Base-by-base conservation (phyloP, 108 stramenopile genomes). In the Cyclotella sp. region DNA sequence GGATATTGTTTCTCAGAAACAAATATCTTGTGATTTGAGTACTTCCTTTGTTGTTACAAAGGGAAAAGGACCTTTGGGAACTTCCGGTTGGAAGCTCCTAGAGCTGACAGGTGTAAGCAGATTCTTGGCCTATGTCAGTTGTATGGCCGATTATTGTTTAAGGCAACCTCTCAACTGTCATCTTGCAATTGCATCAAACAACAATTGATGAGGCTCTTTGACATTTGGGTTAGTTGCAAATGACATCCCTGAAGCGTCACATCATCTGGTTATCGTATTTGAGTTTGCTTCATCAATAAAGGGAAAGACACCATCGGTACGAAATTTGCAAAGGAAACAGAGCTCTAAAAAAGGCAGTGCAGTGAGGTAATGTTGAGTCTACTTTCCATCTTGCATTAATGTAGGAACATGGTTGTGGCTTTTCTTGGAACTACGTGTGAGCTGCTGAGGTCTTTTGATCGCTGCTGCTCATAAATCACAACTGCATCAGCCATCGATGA, bases 351-450 rank as follows among this genome's bases (percentile, higher is more conserved):
- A 42, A 49, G 51, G 47, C 61, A 63, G 39, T 62, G 5, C 29
- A 53, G n/a, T 14, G 46, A 61, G 71, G 71, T 9, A n/a, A 47
- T 30, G 46, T 30, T 30, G 71, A 72, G 40, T 61, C 71, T 16
- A 72, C 46, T 49, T 72, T 46, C 54, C 44, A 72, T 24, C 45
- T 72, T 21, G 71, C 21, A 9, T 47, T 72, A 3, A 61, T 72
- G 60, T 49, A 61, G 21, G 24, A 18, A 0, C 61, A 61, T 24
- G 71, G 71, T 39, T 42, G 73, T 43, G 73, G 63, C 7, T 41
- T 73, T 42, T 16, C 62, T 12, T 16, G 63, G 24, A 39, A 63
- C 41, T 73, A 64, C 51, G 13, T 42, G 15, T 24, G 24, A 64
- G 63, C 62, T n/a, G 40, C 73, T 41, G 62, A 45, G 26, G 15